Evolutionary conservation across 2,329 filamentous ascomycete species (phyloP).

Genomic region (Colletotrichum higginsianum): DNA sequence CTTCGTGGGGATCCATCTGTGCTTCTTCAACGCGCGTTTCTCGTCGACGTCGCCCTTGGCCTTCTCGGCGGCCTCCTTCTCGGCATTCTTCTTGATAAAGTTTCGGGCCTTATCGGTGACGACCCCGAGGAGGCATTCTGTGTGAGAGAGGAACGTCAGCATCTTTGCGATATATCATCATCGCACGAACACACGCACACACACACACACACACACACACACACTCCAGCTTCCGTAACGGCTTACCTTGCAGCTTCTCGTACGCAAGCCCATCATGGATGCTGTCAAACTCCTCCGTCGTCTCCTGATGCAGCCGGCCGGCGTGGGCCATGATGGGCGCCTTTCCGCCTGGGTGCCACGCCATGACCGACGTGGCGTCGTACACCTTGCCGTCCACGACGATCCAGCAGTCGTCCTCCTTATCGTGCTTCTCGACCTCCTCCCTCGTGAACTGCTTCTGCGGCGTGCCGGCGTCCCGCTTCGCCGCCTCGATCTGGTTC

Average conservation of each 20-base stretch:
- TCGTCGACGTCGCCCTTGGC: conserved; percentile 47
- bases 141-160: background rate
- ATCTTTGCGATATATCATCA: background rate
- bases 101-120: conserved; percentile 64
- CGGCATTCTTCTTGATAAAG: conserved; percentile 61
- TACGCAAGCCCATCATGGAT: conserved; percentile 67
- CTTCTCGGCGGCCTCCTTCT: conserved; percentile 56
- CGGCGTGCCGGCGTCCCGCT: conserved; percentile 60
- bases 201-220: too few species aligned
- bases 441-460: conserved; percentile 67
- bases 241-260: conserved; percentile 60
- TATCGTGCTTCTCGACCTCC: conserved; percentile 67
- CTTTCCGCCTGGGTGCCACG: conserved; percentile 66
- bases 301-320: conserved; percentile 64
- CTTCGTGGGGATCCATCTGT: conserved; percentile 63
- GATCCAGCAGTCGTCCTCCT: conserved; percentile 66
- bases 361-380: conserved; percentile 62
- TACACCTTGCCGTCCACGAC: conserved; percentile 67
- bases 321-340: conserved; percentile 64
- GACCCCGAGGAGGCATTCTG: conserved; percentile 64
- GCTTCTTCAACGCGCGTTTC: conserved; percentile 57
- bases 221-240: background rate
- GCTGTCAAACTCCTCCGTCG: conserved; percentile 63
- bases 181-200: too few species aligned
- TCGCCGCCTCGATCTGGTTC: conserved; percentile 59